Evolutionary conservation across 352 stramenopile species (phyloP), one percentile per base, ranked within the genome.

Genomic region (Thalassiosira pacifica): DNA sequence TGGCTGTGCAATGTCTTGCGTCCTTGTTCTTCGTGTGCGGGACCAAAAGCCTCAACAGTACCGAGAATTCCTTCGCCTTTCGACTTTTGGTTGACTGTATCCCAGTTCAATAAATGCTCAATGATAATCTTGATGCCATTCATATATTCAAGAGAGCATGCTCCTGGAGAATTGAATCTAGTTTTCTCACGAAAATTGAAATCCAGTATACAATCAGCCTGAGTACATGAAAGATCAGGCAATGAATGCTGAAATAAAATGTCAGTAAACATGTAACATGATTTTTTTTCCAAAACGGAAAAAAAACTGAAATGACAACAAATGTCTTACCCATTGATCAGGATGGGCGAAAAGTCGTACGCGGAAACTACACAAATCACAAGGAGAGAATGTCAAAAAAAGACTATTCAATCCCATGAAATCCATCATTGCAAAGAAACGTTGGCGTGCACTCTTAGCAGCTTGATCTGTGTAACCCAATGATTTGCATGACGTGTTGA

Each of bases 11-110:
- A 22, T 0, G 69, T 74, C 32, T 72, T 79, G 18, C 69, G 53
- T 0, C 67, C 76, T 48, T 84, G 76, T 42, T 84, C 65, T 60
- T 84, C 76, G 13, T 84, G 32, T 0, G 57, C 61, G 0, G 18
- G 8, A 26, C 26, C 26, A 59, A 31, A 84, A 22, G 57, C 66
- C 45, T 73, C 19, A 4, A 71, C 24, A 10, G 31, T 66, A 24
- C 76, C 76, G 19, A 84, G 34, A 18, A 84, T 29, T 2, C 76
- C 76, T 27, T 19, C n/a, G 24, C 57, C 37, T 19, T 32, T 64
- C 0, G 40, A 27, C 22, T 55, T 42, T 48, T 84, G 67, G 22
- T 48, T 78, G 0, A 34, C 45, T n/a, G 34, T 16, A 55, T 84
- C 45, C 76, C 64, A 84, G 0, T 32, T 10, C 0, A 84, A 48